Evolutionary conservation across 108 stramenopile genomes (phyloP).

Genomic region (Stephanodiscus triporus): DNA sequence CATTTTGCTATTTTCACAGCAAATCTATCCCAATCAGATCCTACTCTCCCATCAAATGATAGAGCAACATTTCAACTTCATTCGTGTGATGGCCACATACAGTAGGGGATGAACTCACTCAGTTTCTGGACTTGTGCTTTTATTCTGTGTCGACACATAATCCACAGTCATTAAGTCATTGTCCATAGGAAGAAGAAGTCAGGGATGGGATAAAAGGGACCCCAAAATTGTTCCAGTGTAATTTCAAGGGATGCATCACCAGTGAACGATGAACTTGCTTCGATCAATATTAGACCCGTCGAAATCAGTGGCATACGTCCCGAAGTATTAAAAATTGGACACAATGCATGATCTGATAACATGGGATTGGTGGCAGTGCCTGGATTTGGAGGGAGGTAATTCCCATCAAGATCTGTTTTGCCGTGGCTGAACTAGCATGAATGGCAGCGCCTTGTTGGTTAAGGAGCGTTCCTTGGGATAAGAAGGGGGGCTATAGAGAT

Average conservation of each 20-base stretch:
- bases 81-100: no score
- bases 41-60: no score
- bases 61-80: no score
- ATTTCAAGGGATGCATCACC: not conserved
- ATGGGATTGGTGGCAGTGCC: not conserved
- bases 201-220: slow-evolving; percentile 6
- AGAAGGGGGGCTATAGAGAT: not conserved
- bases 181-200: slow-evolving; percentile 19
- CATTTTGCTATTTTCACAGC: no score
- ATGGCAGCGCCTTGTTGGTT: slow-evolving; percentile 17
- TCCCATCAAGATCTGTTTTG: slow-evolving; percentile 19
- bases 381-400: slow-evolving; percentile 9
- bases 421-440: slow-evolving; percentile 11
- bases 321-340: slow-evolving; percentile 23
- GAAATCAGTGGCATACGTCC: slow-evolving; percentile 13
- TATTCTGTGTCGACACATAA: not conserved
- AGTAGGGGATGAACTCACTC: no score
- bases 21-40: no score
- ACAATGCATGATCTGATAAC: slow-evolving; percentile 4
- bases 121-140: not conserved
- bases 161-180: slow-evolving; percentile 9
- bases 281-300: slow-evolving; percentile 6
- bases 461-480: slow-evolving; percentile 14
- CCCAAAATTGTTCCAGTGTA: not conserved
- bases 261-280: not conserved